Evolutionary conservation across 1,284 basidiomycete species (phyloP).

Genomic region (Kalmanozyma brasiliensis): DNA sequence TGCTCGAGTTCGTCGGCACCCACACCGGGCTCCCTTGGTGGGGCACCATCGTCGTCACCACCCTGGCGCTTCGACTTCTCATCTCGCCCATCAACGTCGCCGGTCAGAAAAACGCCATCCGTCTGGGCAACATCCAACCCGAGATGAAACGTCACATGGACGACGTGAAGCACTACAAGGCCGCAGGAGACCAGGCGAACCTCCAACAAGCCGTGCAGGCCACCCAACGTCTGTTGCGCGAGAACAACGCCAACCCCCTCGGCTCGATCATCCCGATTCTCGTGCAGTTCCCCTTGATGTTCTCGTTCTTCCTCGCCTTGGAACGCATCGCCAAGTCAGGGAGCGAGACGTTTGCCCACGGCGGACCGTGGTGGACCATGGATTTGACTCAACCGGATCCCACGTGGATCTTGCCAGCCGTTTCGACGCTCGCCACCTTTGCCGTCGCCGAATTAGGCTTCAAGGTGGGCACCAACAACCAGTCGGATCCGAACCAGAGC

Average conservation of each 20-base stretch:
- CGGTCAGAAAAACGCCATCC: constrained; percentile 76
- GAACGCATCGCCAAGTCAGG: constrained; percentile 78
- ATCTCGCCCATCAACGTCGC: constrained; percentile 79
- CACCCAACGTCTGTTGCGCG: constrained; percentile 76
- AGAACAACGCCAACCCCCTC: constrained; percentile 77
- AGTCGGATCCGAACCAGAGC: constrained; percentile 68
- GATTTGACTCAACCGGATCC: constrained; percentile 85
- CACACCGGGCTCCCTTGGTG: constrained; percentile 72
- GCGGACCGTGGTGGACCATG: constrained; percentile 80
- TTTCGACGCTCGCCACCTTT: constrained; percentile 76
- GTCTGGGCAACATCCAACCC: constrained; percentile 76
- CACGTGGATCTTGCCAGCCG: constrained; percentile 79
- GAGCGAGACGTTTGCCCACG: constrained; percentile 78
- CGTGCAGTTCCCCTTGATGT: constrained; percentile 79
- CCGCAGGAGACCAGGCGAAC: constrained; percentile 72
- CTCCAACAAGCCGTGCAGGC: constrained; percentile 73
- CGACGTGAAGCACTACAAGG: constrained; percentile 71
- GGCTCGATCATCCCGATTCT: constrained; percentile 75
- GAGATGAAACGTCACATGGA: constrained; percentile 74
- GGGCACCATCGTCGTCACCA: constrained; percentile 76
- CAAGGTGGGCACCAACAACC: constrained; percentile 71
- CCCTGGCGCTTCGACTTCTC: constrained; percentile 76
- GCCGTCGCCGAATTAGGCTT: constrained; percentile 75
- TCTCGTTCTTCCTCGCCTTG: constrained; percentile 87
- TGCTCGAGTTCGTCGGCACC: constrained; percentile 79